Conservation (phyloP, 768 basidiomycete species). For the Crassisporium funariophilum region DNA sequence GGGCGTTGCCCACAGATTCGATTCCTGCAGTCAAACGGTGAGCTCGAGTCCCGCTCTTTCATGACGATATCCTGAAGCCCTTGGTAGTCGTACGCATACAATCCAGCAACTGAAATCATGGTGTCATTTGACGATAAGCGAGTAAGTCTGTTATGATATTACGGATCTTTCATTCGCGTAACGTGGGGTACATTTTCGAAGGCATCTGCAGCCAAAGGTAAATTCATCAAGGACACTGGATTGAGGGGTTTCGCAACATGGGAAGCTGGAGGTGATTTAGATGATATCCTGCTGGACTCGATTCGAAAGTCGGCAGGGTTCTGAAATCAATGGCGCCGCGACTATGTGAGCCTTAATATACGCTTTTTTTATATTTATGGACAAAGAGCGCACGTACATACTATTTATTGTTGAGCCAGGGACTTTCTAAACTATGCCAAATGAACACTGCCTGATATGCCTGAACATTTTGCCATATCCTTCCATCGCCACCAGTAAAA, state of each 20-base stretch:
- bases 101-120: slow-evolving; percentile 43
- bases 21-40: slow-evolving; percentile 75
- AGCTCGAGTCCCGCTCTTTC: slow-evolving; percentile 23
- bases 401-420: too few species aligned
- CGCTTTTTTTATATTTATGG: too few species aligned
- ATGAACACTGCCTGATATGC: too few species aligned
- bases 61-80: background rate
- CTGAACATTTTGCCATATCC: too few species aligned
- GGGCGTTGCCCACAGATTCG: slow-evolving; percentile 56
- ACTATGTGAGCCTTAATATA: too few species aligned
- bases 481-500: too few species aligned
- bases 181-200: slow-evolving; percentile 10
- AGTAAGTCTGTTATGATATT: slow-evolving; percentile 25
- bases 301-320: slow-evolving; percentile 36
- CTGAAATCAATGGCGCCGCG: too few species aligned
- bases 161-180: background rate
- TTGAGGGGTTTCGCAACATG: slow-evolving; percentile 71
- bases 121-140: slow-evolving; percentile 50
- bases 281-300: slow-evolving; percentile 47
- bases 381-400: too few species aligned
- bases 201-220: slow-evolving; percentile 46
- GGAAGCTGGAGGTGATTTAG: slow-evolving; percentile 69
- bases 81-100: slow-evolving; percentile 47
- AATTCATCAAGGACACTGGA: too few species aligned
- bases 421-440: too few species aligned